Percentiles rank a stretch among this genome's conserved stretches.
Conservation (phyloP, 1,284 basidiomycete genomes). For the Boletus putidus region DNA sequence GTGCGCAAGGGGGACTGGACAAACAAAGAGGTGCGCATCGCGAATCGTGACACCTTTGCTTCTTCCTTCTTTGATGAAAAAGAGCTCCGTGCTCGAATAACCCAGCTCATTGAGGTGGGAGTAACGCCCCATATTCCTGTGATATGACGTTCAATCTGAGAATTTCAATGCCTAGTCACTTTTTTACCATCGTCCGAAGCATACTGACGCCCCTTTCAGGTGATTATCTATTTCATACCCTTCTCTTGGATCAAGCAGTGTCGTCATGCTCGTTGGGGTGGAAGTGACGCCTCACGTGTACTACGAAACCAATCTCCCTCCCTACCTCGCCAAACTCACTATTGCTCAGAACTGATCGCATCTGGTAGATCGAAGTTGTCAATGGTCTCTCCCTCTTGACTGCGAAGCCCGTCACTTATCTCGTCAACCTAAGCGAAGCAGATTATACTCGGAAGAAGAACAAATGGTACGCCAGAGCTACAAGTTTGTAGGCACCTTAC, state of each 20-base stretch:
- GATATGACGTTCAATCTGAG: constrained; percentile 59
- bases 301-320: constrained; percentile 55
- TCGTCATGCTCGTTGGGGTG: constrained; percentile 55
- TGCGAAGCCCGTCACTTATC: constrained; percentile 97
- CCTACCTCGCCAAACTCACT: constrained; percentile 7
- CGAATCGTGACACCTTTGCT: neutral
- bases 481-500: neutral
- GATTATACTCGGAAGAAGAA: constrained; percentile 99
- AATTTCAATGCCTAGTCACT: constrained; percentile 11
- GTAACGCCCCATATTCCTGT: constrained; percentile 72
- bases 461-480: constrained; percentile 73
- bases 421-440: constrained; percentile 95
- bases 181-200: neutral
- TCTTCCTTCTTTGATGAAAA: constrained; percentile 61
- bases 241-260: constrained; percentile 62
- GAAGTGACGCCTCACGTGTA: constrained; percentile 66
- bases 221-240: constrained; percentile 19
- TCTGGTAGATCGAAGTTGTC: constrained; percentile 86
- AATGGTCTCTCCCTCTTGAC: constrained; percentile 91
- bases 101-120: constrained; percentile 72
- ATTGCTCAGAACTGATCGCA: constrained; percentile 22
- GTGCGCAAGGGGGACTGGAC: constrained; percentile 94
- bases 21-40: constrained; percentile 88
- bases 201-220: constrained; percentile 24
- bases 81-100: constrained; percentile 77